Percentiles rank a stretch among this genome's conserved stretches.
Conservation (phyloP, 768 basidiomycete genomes). For the Lyophyllum shimeji region DNA sequence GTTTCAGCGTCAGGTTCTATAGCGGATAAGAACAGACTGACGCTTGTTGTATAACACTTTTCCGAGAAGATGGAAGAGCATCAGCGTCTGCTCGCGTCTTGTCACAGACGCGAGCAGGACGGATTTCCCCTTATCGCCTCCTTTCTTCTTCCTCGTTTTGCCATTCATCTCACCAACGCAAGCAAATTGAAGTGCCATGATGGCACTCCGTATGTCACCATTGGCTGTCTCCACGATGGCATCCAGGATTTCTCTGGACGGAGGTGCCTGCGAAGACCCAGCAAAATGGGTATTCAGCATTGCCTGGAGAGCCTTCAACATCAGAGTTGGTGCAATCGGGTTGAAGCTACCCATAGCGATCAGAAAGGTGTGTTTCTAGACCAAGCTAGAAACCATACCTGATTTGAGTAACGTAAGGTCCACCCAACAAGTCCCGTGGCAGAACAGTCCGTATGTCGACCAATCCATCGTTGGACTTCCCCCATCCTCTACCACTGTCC, state of each 20-base stretch:
- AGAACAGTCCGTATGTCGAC: constrained; percentile 73
- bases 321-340: constrained; percentile 84
- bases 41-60: constrained; percentile 96
- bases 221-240: constrained; percentile 76
- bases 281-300: constrained; percentile 52
- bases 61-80: constrained; percentile 90
- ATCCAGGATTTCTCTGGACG: constrained; percentile 69
- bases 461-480: constrained; percentile 43
- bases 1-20: not conserved
- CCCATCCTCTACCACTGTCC: constrained; percentile 40
- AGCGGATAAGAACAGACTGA: constrained; percentile 32
- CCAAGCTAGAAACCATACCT: constrained; percentile 46
- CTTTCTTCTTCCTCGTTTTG: constrained; percentile 33
- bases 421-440: constrained; percentile 64
- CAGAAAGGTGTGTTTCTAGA: not conserved
- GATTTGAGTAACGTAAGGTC: constrained; percentile 79
- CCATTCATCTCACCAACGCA: constrained; percentile 46
- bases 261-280: constrained; percentile 31
- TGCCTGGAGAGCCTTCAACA: constrained; percentile 73
- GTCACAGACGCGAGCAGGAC: constrained; percentile 72
- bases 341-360: constrained; percentile 65
- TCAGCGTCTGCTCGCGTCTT: constrained; percentile 80
- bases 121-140: constrained; percentile 23
- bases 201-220: constrained; percentile 91
- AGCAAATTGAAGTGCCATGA: constrained; percentile 91